phyloP scores from a whole-genome alignment of 805 yeast genomes.

The Alloascoidea africana region DNA sequence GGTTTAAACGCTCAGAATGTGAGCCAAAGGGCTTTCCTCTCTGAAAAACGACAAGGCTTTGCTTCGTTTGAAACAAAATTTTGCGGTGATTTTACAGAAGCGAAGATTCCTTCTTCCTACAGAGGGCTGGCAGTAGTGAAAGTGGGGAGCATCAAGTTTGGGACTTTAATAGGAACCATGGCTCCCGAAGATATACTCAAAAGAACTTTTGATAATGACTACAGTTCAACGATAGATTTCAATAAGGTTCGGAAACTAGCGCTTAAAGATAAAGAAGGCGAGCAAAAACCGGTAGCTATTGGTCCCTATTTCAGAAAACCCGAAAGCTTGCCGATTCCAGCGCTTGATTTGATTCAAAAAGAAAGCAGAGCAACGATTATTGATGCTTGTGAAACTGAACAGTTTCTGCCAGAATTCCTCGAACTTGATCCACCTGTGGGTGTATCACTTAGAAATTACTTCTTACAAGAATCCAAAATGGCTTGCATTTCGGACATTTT shows the following conservation, averaged over 20 bases:
- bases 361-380: not conserved
- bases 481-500: conserved; percentile 49
- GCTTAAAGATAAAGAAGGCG: too few species aligned
- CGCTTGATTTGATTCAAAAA: not conserved
- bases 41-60: too few species aligned
- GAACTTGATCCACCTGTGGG: conserved; percentile 49
- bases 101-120: too few species aligned
- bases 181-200: conserved; percentile 10
- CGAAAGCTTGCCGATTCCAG: not conserved
- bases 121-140: conserved; percentile 13
- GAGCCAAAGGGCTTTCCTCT: conserved; percentile 29
- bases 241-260: not conserved
- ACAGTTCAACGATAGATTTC: not conserved
- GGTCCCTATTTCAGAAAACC: not conserved
- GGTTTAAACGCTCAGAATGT: conserved; percentile 38
- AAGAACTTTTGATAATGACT: not conserved
- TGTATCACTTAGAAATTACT: conserved; percentile 55
- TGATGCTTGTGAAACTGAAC: not conserved
- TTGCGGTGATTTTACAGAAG: too few species aligned
- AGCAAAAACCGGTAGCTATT: too few species aligned
- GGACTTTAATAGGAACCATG: conserved; percentile 13
- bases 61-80: too few species aligned
- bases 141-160: conserved; percentile 9
- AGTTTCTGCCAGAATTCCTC: conserved; percentile 31
- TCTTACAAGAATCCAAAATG: conserved; percentile 56